Evolutionary conservation across 306 rosid genomes (phyloP), one percentile per base, ranked within the genome.

Genomic region (Casuarina equisetifolia): DNA sequence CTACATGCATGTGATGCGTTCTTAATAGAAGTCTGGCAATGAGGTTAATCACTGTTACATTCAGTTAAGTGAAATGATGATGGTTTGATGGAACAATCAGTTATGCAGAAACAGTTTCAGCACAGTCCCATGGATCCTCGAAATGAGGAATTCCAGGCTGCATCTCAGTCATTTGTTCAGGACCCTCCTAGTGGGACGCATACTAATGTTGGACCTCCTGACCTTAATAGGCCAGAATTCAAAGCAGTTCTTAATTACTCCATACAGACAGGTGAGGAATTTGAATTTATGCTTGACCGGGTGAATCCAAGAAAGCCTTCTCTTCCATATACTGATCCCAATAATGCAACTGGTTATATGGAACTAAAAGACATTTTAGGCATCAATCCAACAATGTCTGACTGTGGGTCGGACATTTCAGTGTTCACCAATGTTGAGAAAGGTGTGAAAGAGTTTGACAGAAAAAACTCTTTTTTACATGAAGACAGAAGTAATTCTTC

Each of bases 201-300:
- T 78, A 13, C 76, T 76, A 79, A 78, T 74, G 68, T 81, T 73
- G 86, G 91, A 76, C 59, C 84, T 19, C 70, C 76, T 51, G 83
- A 84, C 74, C 84, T 62, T 6, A 84, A 77, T 78, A 66, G 55
- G 42, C 74, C 91, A 63, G 94, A 85, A 75, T 83, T 88, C 73
- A 93, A 82, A 80, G 91, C 96, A 55, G 93, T 87, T 66, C 96
- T 54, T 82, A 91, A 93, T 86, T 91, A 77, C 78, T 93, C 97
- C 70, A 90, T 91, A 79, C 94, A 86, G 86, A 93, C 96, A 1
- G 97, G 97, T 53, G 96, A 93, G 88, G 97, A 93, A 81, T 93
- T 93, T 17, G 96, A 93, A 76, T 93, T 93, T 69, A 86, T 93
- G 91, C 91, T 87, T 20, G 97, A 90, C 77, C 89, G 96, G 82